Evolutionary conservation across 768 basidiomycete species (phyloP).

Genomic region (Hygrocybe coccinea): DNA sequence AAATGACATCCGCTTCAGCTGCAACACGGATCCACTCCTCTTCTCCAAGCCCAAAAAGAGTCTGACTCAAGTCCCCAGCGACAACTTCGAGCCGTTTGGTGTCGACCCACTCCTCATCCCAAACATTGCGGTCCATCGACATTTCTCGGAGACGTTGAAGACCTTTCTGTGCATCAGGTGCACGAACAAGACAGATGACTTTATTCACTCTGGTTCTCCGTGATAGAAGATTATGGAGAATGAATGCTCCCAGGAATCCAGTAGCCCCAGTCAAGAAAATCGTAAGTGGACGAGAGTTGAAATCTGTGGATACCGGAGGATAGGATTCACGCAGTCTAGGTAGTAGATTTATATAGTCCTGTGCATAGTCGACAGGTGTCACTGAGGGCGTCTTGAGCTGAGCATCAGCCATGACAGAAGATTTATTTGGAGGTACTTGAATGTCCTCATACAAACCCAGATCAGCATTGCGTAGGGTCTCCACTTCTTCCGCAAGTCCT

Average conservation of each 20-base stretch:
- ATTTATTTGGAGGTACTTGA: neutral
- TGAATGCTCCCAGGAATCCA: constrained; percentile 93
- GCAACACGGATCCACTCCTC: constrained; percentile 64
- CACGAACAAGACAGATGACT: constrained; percentile 90
- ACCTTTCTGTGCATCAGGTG: constrained; percentile 55
- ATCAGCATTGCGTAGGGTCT: constrained; percentile 70
- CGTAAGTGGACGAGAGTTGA: constrained; percentile 51
- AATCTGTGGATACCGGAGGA: constrained; percentile 53
- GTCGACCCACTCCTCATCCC: constrained; percentile 80
- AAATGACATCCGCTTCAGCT: constrained; percentile 69
- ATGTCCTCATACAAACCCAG: constrained; percentile 50
- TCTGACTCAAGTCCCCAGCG: constrained; percentile 74
- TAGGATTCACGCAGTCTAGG: constrained; percentile 58
- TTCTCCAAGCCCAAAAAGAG: constrained; percentile 65
- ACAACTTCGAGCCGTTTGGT: constrained; percentile 71
- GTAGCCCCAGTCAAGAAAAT: constrained; percentile 97
- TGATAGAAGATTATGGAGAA: constrained; percentile 73
- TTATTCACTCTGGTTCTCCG: constrained; percentile 59
- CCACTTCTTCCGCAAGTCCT: constrained; percentile 72
- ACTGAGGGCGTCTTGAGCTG: constrained; percentile 16
- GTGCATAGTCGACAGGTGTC: constrained; percentile 61
- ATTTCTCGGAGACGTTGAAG: constrained; percentile 65
- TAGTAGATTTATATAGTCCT: constrained; percentile 67
- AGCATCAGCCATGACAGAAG: neutral
- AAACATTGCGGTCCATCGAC: constrained; percentile 74